Evolutionary conservation across 331 rosid species (phyloP), one percentile per base, ranked within the genome.

Genomic region (Cucumis variabilis): DNA sequence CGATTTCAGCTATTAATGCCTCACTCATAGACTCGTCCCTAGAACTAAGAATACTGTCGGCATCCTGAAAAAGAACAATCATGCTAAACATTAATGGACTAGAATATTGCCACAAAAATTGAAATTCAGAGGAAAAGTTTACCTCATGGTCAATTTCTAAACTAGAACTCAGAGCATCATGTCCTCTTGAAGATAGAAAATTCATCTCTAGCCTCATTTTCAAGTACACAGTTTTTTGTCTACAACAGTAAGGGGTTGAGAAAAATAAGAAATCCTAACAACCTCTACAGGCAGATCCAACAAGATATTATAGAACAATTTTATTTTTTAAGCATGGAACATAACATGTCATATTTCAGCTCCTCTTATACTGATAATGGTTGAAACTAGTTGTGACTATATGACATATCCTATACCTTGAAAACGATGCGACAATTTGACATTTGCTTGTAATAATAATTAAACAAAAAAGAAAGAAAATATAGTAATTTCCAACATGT

Each of bases 1-100:
- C 98, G 69, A 89, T 89, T 93, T 97, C 98, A 78, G 93, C 83
- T 58, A 90, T 92, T 69, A 87, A 73, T 82, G 92, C 87, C 87
- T 93, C 95, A 70, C 90, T 89, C 80, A 89, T 87, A 53, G 89
- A 86, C 69, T 89, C 92, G 85, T 90, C 87, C 79, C 51, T 88
- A 85, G 91, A 88, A 75, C 51, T 81, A 27, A 83, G 86, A 87
- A 87, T 91, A 78, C 72, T 88, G 75, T 90, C 88, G 88, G 87
- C 88, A 72, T 82, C 89, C 99, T 96, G 92, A 82, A 71, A 91
- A 88, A 82, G 30, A 85, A 60, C 78, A 44, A 87, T 28, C 66
- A n/a, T 27, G 65, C 73, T 80, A 58, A n/a, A 46, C 24, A 76
- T 88, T 67, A 80, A 89, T 63, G 60, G 71, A 27, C 76, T 70